Conservation (phyloP, 805 yeast species). For the Millerozyma miso region DNA sequence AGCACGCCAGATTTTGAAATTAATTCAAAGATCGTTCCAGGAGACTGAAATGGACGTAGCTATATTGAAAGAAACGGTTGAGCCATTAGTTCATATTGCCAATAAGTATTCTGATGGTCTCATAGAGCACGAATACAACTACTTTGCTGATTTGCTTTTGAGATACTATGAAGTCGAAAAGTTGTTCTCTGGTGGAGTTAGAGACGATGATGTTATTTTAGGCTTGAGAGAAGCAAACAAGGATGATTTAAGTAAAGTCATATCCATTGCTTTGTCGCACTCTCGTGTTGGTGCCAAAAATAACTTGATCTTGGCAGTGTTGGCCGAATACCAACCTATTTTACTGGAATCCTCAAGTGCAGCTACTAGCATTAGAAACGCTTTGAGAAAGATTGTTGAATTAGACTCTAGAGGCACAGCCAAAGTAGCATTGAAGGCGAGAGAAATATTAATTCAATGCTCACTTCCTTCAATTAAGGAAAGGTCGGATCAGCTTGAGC, state of each 20-base stretch:
- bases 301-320: slow-evolving; percentile 79
- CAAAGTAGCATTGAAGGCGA: slow-evolving; percentile 89
- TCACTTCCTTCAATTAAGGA: slow-evolving; percentile 94
- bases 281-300: slow-evolving; percentile 91
- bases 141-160: slow-evolving; percentile 63
- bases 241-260: slow-evolving; percentile 69
- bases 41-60: slow-evolving; percentile 42
- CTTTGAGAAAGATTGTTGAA: slow-evolving; percentile 77
- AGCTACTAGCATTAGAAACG: slow-evolving; percentile 62
- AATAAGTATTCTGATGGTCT: slow-evolving; percentile 69
- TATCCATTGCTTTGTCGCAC: slow-evolving; percentile 76
- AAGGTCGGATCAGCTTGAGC: slow-evolving; percentile 96
- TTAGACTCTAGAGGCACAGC: slow-evolving; percentile 88
- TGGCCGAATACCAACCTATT: slow-evolving; percentile 75
- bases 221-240: slow-evolving; percentile 84
- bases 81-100: slow-evolving; percentile 72
- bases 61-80: slow-evolving; percentile 39
- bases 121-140: slow-evolving; percentile 75
- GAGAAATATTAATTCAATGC: slow-evolving; percentile 95
- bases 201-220: slow-evolving; percentile 89
- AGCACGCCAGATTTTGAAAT: slow-evolving; percentile 73
- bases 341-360: slow-evolving; percentile 69
- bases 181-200: slow-evolving; percentile 69
- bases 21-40: slow-evolving; percentile 57
- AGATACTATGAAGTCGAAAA: slow-evolving; percentile 77